A percentile compares a stretch with the other conserved stretches of the same genome.
Evolutionary conservation across 2,329 filamentous ascomycete genomes (phyloP).

Genomic region (Stagonosporopsis chrysanthemi): DNA sequence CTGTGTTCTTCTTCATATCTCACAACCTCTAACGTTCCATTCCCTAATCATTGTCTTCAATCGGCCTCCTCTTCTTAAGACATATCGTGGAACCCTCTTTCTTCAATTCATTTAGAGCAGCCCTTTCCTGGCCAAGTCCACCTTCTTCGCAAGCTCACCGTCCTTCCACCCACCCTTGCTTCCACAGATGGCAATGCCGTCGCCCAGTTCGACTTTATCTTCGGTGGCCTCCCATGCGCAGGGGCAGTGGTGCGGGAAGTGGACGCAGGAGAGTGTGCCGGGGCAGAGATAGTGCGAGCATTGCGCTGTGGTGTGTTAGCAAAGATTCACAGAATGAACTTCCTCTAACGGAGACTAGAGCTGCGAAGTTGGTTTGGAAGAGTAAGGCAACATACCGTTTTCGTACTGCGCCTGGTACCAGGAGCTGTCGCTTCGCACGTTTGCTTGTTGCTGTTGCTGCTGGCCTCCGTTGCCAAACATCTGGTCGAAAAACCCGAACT

Average conservation of each 20-base stretch:
- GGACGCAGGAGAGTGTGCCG: slow-evolving; percentile 91
- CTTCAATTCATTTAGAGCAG: slow-evolving; percentile 60
- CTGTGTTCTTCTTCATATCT: background rate
- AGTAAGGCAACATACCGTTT: slow-evolving; percentile 59
- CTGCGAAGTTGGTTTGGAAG: background rate
- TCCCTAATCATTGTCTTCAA: background rate
- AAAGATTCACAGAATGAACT: background rate
- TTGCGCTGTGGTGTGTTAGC: slow-evolving; percentile 62
- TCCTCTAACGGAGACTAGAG: background rate
- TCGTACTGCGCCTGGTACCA: slow-evolving; percentile 80
- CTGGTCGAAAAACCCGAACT: slow-evolving; percentile 98
- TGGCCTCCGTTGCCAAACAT: slow-evolving; percentile 79
- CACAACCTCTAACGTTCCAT: background rate
- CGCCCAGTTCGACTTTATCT: slow-evolving; percentile 72
- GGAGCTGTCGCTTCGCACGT: slow-evolving; percentile 82
- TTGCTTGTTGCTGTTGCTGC: slow-evolving; percentile 70
- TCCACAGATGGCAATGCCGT: slow-evolving; percentile 76
- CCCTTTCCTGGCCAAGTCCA: slow-evolving; percentile 82
- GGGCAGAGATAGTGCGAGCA: slow-evolving; percentile 96
- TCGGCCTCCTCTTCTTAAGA: no score
- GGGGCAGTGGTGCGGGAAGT: slow-evolving; percentile 96
- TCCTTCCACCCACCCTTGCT: slow-evolving; percentile 77
- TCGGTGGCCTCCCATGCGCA: slow-evolving; percentile 77
- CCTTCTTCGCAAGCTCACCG: slow-evolving; percentile 75
- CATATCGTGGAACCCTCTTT: background rate